A percentile compares a stretch with the other conserved stretches of the same genome.
Conservation (phyloP, 495 filamentous ascomycete genomes). For the Tuber umbilicatum region DNA sequence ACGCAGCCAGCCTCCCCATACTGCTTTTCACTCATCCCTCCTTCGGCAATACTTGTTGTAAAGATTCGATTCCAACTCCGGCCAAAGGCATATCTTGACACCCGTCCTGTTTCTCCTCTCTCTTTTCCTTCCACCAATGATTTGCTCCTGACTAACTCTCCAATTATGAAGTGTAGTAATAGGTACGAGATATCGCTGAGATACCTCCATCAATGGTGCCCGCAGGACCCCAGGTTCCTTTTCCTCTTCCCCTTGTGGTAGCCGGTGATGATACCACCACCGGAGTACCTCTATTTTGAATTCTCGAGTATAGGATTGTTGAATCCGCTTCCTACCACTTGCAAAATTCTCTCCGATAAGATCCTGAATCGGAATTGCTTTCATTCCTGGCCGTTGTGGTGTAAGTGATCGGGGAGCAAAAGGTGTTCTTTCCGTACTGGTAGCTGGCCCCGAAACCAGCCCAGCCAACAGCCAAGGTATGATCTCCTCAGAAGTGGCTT, state of each 20-base stretch:
- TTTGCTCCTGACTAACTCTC: neutral
- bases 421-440: neutral
- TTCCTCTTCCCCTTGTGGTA: neutral
- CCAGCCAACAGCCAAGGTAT: neutral
- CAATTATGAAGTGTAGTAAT: neutral
- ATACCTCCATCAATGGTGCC: neutral
- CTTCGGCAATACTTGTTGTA: neutral
- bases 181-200: neutral
- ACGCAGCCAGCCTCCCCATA: neutral
- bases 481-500: too few relatives aligned
- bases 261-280: neutral
- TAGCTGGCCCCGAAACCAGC: accelerated
- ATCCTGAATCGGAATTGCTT: neutral
- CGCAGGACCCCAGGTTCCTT: neutral
- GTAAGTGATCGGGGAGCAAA: too few relatives aligned
- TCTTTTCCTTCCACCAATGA: neutral
- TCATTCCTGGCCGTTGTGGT: neutral
- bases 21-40: conserved; percentile 10
- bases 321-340: neutral
- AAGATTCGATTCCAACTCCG: neutral
- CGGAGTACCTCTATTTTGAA: neutral
- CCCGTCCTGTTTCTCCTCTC: neutral
- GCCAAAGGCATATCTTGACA: neutral
- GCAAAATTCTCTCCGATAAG: neutral
- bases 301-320: neutral